A percentile compares a stretch with the other conserved stretches of the same genome.
These are phyloP conservation scores for Nidula microcarpa DNA, from an alignment of 768 basidiomycete species.

Conservation along the genomic window DNA sequence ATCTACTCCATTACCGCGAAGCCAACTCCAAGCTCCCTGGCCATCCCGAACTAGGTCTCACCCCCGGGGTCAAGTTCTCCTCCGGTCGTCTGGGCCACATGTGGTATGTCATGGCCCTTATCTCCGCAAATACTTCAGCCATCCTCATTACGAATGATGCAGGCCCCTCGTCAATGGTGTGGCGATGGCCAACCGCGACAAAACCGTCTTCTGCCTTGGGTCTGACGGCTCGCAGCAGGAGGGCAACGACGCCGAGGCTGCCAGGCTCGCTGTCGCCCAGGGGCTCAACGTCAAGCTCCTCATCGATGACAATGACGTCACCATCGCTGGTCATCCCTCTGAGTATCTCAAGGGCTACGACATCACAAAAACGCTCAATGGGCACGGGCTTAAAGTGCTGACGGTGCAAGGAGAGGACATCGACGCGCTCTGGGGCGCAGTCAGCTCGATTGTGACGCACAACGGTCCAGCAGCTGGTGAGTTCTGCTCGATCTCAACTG, in stretches of 20 bases:
- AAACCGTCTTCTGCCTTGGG: constrained; percentile 78
- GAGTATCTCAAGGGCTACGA: constrained; percentile 81
- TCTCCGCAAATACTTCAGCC: neutral
- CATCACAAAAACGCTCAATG: constrained; percentile 66
- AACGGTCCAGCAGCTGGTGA: constrained; percentile 78
- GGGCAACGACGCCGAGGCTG: constrained; percentile 89
- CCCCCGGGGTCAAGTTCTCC: constrained; percentile 91
- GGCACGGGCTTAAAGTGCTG: constrained; percentile 79
- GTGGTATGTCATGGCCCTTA: constrained; percentile 42
- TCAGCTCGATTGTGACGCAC: constrained; percentile 51
- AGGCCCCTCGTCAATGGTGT: constrained; percentile 83
- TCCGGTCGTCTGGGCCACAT: constrained; percentile 91
- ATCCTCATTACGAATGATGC: neutral
- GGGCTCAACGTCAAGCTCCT: constrained; percentile 80
- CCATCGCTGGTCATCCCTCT: constrained; percentile 89
- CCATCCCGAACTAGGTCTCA: constrained; percentile 85
- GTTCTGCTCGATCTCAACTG: constrained; percentile 10
- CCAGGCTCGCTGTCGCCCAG: constrained; percentile 82
- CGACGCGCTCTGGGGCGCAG: constrained; percentile 69
- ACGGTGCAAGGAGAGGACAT: constrained; percentile 76
- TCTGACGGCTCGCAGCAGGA: constrained; percentile 93
- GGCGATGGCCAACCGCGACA: constrained; percentile 73
- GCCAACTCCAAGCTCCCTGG: constrained; percentile 86
- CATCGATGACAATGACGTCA: constrained; percentile 90
- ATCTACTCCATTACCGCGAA: constrained; percentile 81